Conservation (phyloP, 345 rosid species). For the Gossypium anomalum region DNA sequence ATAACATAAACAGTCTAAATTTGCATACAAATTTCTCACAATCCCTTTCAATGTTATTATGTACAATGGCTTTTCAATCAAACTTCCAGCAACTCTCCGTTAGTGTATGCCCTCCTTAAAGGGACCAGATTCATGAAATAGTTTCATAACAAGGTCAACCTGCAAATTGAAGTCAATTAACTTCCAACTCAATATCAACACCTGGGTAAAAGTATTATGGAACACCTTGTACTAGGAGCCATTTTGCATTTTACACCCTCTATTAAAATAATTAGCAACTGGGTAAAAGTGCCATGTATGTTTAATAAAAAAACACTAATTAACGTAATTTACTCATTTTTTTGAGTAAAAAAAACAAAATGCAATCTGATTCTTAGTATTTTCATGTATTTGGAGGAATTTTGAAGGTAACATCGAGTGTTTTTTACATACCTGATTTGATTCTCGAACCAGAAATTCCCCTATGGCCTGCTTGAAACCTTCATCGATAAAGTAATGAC, state of each 20-base stretch:
- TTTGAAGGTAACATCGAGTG: neutral
- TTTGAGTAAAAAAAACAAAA: too few species aligned
- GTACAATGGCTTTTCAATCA: neutral
- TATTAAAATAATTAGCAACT: too few species aligned
- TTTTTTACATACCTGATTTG: constrained; percentile 53
- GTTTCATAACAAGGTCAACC: constrained; percentile 66
- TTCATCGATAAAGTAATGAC: constrained; percentile 73
- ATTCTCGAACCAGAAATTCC: constrained; percentile 60
- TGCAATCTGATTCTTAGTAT: too few species aligned
- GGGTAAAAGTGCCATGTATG: too few species aligned
- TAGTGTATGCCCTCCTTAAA: constrained; percentile 55
- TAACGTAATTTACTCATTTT: too few species aligned
- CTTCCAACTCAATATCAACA: too few species aligned
- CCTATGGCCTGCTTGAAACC: constrained; percentile 64
- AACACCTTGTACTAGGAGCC: too few species aligned
- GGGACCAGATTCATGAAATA: constrained; percentile 71
- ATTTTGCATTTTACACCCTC: too few species aligned
- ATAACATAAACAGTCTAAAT: neutral
- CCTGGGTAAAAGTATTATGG: too few species aligned
- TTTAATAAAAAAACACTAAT: too few species aligned
- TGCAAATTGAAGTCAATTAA: constrained; percentile 21
- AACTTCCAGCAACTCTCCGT: neutral
- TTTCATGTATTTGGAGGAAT: neutral
- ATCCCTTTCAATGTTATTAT: neutral
- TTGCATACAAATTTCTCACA: neutral